Evolutionary conservation across 140 eudicot genomes (phyloP), one percentile per base, ranked within the genome.

Genomic region (Stevia rebaudiana): DNA sequence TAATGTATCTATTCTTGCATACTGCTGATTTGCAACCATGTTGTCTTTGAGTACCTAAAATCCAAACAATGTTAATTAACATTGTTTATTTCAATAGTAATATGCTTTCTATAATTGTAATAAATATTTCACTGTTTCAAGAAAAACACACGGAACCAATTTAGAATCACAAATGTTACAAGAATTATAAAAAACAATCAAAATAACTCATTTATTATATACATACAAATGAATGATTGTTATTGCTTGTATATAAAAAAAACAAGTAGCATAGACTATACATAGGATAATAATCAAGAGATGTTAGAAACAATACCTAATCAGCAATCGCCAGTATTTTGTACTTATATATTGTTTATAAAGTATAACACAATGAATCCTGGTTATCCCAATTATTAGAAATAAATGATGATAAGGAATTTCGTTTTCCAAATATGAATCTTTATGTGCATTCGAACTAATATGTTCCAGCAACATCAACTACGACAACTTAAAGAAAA

Each of bases 21-120:
- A 76, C 67, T 79, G 83, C 75, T 76, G 90, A 73, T 74, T 73
- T 10, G 70, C 76, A 76, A 74, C 82, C 96, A 88, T 88, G 56
- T 59, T 12, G 21, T 40, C 67, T 61, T 25, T 10, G 17, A 60
- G 59, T 59, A 73, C 78, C 81, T 75, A 35, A 63, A 70, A 80
- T 49, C 33, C 19, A 35, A 67, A 54, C 70, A 81, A 61, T 11
- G 64, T 28, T 80, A 44, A 65, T 52, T 61, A 54, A 57, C 11
- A 5, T 63, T 63, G 44, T 42, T 15, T 31, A 31, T 37, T 31
- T 15, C 55, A 46, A 33, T 6, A 9, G 9, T 58, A 31, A 31
- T 17, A 6, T 58, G 23, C 13, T 35, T 70, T 42, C 31, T 22
- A 25, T 28, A 17, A 25, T 28, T 71, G 48, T 11, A 39, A 24